Percentiles rank a stretch among this genome's conserved stretches.
Conservation (phyloP, 2,329 filamentous ascomycete species). For the Didymella pomorum region DNA sequence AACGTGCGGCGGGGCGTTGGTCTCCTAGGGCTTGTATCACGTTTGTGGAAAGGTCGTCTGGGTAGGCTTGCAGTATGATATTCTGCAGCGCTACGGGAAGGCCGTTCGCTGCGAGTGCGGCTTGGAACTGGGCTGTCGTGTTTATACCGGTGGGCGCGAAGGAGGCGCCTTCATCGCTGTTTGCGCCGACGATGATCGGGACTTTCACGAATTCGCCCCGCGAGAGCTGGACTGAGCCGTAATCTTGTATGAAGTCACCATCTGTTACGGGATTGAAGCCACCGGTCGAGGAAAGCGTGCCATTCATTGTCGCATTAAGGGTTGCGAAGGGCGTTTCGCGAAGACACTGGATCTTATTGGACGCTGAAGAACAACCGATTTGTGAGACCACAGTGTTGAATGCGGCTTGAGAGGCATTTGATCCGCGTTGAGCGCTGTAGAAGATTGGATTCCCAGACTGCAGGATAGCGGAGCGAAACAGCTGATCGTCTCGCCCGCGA, state of each 20-base stretch:
- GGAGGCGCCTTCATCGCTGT: conserved; percentile 68
- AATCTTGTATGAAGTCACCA: conserved; percentile 62
- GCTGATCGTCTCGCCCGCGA: conserved; percentile 55
- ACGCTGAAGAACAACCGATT: conserved; percentile 25
- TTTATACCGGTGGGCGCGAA: conserved; percentile 63
- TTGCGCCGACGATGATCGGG: conserved; percentile 67
- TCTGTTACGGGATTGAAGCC: conserved; percentile 58
- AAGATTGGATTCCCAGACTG: conserved; percentile 49
- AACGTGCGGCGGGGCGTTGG: conserved; percentile 21
- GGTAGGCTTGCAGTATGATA: conserved; percentile 25
- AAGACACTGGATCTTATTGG: conserved; percentile 53
- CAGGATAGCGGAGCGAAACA: conserved; percentile 57
- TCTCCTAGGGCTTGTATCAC: conserved; percentile 23
- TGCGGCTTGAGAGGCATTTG: conserved; percentile 25
- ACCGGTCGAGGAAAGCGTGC: conserved; percentile 37
- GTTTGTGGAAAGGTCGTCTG: conserved; percentile 26
- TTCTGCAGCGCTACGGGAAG: conserved; percentile 5
- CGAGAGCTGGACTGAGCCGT: conserved; percentile 61
- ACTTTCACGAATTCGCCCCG: conserved; percentile 68
- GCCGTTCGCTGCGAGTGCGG: conserved; percentile 24
- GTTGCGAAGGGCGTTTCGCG: conserved; percentile 65
- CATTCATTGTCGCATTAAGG: conserved; percentile 63
- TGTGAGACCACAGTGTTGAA: conserved; percentile 41
- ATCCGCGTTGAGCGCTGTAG: conserved; percentile 25
- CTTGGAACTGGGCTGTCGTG: conserved; percentile 60